Evolutionary conservation across 768 basidiomycete genomes (phyloP).

Genomic region (Trametes meyenii): DNA sequence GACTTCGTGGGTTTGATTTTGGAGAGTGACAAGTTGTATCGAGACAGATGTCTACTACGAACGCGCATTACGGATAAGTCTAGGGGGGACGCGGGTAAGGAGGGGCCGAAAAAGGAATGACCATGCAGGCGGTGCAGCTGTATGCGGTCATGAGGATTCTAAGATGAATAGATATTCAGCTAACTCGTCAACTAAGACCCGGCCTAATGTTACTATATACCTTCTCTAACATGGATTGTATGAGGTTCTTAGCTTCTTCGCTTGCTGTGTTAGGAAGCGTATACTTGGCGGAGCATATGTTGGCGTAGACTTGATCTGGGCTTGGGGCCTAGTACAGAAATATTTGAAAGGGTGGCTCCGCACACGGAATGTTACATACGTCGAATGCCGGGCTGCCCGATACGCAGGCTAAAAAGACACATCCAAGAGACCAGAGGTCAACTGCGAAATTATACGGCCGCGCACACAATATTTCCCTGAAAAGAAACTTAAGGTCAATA

Average conservation of each 20-base stretch:
- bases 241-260: constrained; percentile 25
- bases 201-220: not conserved
- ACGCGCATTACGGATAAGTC: not conserved
- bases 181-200: not conserved
- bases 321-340: constrained; percentile 27
- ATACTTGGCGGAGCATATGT: constrained; percentile 31
- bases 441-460: constrained; percentile 38
- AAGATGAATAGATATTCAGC: constrained; percentile 17
- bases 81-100: constrained; percentile 24
- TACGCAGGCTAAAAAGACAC: constrained; percentile 42
- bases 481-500: not conserved
- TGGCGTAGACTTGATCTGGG: constrained; percentile 27
- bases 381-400: constrained; percentile 40
- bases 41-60: not conserved
- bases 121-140: constrained; percentile 30
- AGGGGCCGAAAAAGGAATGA: constrained; percentile 38
- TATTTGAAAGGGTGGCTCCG: not conserved
- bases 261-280: constrained; percentile 33
- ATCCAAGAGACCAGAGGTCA: constrained; percentile 54
- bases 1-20: not conserved
- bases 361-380: constrained; percentile 27
- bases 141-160: constrained; percentile 34
- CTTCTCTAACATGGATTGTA: constrained; percentile 29
- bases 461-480: constrained; percentile 45
- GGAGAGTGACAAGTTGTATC: not conserved